Evolutionary conservation across 2,329 filamentous ascomycete genomes (phyloP), one percentile per base, ranked within the genome.

Genomic region (Gaeumannomyces tritici): DNA sequence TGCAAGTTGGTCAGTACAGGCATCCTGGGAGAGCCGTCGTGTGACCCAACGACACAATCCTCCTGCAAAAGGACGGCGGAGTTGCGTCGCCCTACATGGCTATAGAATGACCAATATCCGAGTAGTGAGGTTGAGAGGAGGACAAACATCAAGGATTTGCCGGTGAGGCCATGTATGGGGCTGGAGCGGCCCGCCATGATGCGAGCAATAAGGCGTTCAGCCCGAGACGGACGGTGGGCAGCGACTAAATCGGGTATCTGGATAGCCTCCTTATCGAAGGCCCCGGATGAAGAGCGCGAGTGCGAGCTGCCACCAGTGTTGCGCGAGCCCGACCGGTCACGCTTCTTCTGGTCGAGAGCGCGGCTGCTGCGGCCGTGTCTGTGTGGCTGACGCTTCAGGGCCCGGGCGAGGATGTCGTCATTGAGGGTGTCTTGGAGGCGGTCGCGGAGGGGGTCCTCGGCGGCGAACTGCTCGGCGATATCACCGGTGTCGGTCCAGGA

Each of bases 401-500:
- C 75, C 69, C 77, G 77, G 59, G 80, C 80, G 69, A 87, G 79
- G 62, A 82, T 77, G 69, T 85, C 82, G 70, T 82, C 83, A 73
- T 90, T 89, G 76, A 29, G 60, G 28, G 68, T 86, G 69, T 85
- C 80, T 71, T 82, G 81, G 64, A 93, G 80, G 70, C 85, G 87
- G 69, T 86, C 84, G 69, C 85, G 87, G 68, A 96, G 82, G 64
- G 91, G 90, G 74, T 96, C 91, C 76, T 93, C 86, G 71, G 87
- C 86, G 70, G 85, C 89, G 69, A 93, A 82, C 81, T 96, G 93
- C 79, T 97, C 93, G 71, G 91, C 91, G 70, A 98, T 85, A 76
- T 98, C 95, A 72, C 92, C 93, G 57, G 93, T 96, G 75, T 97
- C 92, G 72, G 90, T 93, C 92, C 91, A 97, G 69, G 60, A 61